Conservation (phyloP, 129 eudicot genomes). For the Flaveria trinervia region DNA sequence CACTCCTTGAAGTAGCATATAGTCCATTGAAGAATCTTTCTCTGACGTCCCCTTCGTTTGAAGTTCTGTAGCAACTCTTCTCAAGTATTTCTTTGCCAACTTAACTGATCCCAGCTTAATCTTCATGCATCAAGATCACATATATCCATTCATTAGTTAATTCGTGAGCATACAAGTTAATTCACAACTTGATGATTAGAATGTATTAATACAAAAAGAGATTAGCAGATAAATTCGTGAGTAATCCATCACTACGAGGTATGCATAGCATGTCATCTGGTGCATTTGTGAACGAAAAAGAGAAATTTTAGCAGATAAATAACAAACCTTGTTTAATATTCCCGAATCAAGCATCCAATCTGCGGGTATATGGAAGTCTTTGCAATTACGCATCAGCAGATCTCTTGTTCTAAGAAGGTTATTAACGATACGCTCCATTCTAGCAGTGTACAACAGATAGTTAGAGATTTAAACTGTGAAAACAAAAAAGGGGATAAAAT, state of each 20-base stretch:
- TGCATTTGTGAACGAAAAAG: background rate
- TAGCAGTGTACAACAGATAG: conserved; percentile 28
- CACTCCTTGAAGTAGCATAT: conserved; percentile 95
- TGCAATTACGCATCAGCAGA: conserved; percentile 67
- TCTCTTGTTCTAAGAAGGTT: conserved; percentile 79
- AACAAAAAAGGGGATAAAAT: background rate
- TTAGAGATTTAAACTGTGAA: background rate
- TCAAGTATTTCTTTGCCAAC: conserved; percentile 84
- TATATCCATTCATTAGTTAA: background rate
- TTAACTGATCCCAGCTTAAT: conserved; percentile 83
- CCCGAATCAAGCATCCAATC: conserved; percentile 96
- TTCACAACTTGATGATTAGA: background rate
- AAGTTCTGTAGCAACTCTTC: conserved; percentile 83
- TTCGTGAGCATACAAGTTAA: background rate
- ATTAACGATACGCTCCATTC: conserved; percentile 84
- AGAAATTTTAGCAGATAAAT: background rate
- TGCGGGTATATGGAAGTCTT: conserved; percentile 78
- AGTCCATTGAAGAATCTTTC: conserved; percentile 83
- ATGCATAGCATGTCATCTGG: background rate
- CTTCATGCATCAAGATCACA: conserved; percentile 33
- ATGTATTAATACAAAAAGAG: background rate
- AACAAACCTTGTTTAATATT: conserved; percentile 77
- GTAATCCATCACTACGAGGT: background rate
- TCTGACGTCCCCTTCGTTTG: conserved; percentile 68
- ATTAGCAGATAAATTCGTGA: no score